Evolutionary conservation across 1,139 yeast genomes (phyloP).

Genomic region (Meyerozyma sp.): DNA sequence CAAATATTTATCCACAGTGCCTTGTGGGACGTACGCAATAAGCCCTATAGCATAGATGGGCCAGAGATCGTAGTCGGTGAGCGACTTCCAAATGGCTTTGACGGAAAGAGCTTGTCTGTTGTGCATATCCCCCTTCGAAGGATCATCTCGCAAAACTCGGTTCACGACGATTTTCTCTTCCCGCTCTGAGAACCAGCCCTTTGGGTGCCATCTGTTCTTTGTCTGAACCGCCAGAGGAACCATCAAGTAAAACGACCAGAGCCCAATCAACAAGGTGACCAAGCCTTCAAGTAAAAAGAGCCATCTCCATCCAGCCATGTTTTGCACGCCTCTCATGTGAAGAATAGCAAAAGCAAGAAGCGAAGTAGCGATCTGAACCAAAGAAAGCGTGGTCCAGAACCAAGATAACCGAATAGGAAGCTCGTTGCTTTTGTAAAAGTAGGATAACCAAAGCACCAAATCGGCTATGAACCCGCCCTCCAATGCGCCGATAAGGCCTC

Average conservation of each 20-base stretch:
- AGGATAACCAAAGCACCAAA: slow-evolving; percentile 21
- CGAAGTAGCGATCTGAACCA: slow-evolving; percentile 12
- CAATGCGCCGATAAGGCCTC: slow-evolving; percentile 23
- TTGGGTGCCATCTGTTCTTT: slow-evolving; percentile 9
- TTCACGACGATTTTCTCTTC: slow-evolving; percentile 16
- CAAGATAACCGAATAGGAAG: slow-evolving; percentile 20
- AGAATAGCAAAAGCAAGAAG: slow-evolving; percentile 12
- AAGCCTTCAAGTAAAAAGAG: slow-evolving; percentile 9
- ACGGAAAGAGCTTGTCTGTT: slow-evolving; percentile 11
- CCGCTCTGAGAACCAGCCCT: slow-evolving; percentile 15
- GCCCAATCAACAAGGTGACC: slow-evolving; percentile 10
- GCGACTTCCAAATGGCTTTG: slow-evolving; percentile 8
- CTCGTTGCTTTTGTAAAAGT: slow-evolving; percentile 23
- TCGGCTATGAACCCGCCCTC: slow-evolving; percentile 33
- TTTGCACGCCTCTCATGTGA: slow-evolving; percentile 10
- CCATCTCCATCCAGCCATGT: slow-evolving; percentile 11
- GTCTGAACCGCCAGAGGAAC: slow-evolving; percentile 12
- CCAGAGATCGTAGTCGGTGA: slow-evolving; percentile 14
- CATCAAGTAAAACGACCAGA: slow-evolving; percentile 10
- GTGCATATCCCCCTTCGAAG: slow-evolving; percentile 16
- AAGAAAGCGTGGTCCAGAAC: slow-evolving; percentile 15
- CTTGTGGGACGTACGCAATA: slow-evolving; percentile 11
- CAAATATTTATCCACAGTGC: slow-evolving; percentile 11
- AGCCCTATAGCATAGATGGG: slow-evolving; percentile 14
- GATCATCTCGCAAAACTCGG: slow-evolving; percentile 16